These are phyloP conservation scores for Pseudocercospora ulei DNA, from an alignment of 2,329 filamentous ascomycete genomes.

Conservation along the genomic window DNA sequence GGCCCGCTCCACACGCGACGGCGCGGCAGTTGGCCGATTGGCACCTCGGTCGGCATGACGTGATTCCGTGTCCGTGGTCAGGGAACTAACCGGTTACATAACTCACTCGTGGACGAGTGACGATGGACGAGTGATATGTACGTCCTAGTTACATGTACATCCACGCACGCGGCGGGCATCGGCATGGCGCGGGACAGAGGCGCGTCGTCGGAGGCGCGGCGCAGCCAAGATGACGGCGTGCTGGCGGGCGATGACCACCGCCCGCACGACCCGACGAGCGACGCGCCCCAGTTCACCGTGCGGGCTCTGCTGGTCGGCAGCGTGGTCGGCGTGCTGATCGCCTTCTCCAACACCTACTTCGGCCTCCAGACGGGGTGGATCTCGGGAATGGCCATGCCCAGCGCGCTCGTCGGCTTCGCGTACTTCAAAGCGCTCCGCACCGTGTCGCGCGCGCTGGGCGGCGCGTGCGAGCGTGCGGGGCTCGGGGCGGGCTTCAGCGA, in stretches of 20 bases:
- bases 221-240: constrained; percentile 9
- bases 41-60: constrained; percentile 1
- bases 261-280: too few relatives aligned
- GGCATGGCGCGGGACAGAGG: constrained; percentile 36
- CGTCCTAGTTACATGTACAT: too few relatives aligned
- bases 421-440: constrained; percentile 73
- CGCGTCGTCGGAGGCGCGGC: constrained; percentile 6
- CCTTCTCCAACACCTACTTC: constrained; percentile 97
- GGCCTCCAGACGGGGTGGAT: constrained; percentile 85
- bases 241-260: constrained; percentile 15
- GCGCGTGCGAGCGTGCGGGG: constrained; percentile 21
- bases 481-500: constrained; percentile 63
- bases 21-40: constrained; percentile 4
- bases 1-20: background rate
- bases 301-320: constrained; percentile 72
- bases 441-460: constrained; percentile 52
- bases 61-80: background rate
- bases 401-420: constrained; percentile 85
- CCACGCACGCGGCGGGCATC: too few relatives aligned
- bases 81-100: too few relatives aligned
- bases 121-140: too few relatives aligned
- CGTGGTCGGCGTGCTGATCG: constrained; percentile 78
- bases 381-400: constrained; percentile 91
- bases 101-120: too few relatives aligned
- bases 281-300: constrained; percentile 59